Evolutionary conservation across 75 land plant genomes (phyloP), one percentile per base, ranked within the genome.

Genomic region (Pinus albicaulis): DNA sequence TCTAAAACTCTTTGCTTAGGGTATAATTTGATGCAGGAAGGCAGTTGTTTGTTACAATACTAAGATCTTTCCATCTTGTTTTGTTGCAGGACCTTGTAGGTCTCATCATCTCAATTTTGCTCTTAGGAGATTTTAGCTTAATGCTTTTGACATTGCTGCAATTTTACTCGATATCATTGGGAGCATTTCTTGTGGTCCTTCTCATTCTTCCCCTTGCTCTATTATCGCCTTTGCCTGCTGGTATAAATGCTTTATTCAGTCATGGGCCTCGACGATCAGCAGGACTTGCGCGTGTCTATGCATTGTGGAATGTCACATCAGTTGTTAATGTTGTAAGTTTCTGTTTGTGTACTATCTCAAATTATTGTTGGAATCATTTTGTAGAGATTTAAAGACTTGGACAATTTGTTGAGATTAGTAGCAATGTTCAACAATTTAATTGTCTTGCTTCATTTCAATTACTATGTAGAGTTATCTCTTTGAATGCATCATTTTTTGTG

Each of bases 211-310:
- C 99, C 22, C 80, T 96, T 58, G 95, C 95, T 23, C 86, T 95
- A 56, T 59, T 96, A 31, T 82, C 85, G 38, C 98, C 99, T 14
- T 92, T 95, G 58, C 95, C 98, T 75, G 95, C 98, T 79, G 99
- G 99, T 64, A 89, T 96, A 58, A 94, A 89, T 86, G 97, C 98
- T n/a, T 78, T 96, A 48, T 96, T 96, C 82, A 94, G 98, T 76
- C 99, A 96, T 82, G 98, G 98, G 22, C 91, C 99, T 5, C 83
- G 93, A 53, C 77, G 86, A 58, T 91, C 99, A 20, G 95, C 95
- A n/a, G 95, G 93, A 31, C 99, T 94, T 74, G 92, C 99, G 19
- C 92, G 95, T 65, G 84, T 92, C 41, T 94, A 96, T 81, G 93
- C 96, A 59, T 80, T 96, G 61, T 96, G 99, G 99, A 96, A 96